Percentiles rank a stretch among this genome's conserved stretches.
Evolutionary conservation across 2,329 filamentous ascomycete species (phyloP).

Genomic region (Fusarium penzigii): DNA sequence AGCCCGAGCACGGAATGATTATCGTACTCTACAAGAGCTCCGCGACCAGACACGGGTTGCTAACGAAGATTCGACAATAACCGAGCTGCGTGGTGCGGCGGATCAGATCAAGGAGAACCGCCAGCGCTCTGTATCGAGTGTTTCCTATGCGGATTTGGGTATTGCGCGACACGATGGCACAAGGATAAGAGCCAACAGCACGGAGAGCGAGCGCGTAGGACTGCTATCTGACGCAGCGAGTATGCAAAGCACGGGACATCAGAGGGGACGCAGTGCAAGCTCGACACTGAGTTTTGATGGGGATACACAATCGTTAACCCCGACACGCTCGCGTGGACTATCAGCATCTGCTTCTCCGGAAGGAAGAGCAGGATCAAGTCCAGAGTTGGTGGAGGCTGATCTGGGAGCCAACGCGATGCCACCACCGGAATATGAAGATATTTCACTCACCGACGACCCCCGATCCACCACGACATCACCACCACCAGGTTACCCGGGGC

Average conservation of each 20-base stretch:
- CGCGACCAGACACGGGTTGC: constrained; percentile 56
- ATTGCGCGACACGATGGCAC: constrained; percentile 78
- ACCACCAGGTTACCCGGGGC: constrained; percentile 53
- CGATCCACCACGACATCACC: constrained; percentile 46
- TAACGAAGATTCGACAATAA: constrained; percentile 51
- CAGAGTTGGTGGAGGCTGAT: constrained; percentile 54
- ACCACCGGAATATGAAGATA: constrained; percentile 57
- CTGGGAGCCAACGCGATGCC: constrained; percentile 49
- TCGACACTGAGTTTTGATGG: constrained; percentile 58
- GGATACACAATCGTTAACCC: constrained; percentile 42
- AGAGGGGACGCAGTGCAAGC: constrained; percentile 41
- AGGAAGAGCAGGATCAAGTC: constrained; percentile 49
- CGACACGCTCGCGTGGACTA: constrained; percentile 41
- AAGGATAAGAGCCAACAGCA: constrained; percentile 70
- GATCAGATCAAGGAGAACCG: constrained; percentile 59
- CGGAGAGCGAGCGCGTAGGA: constrained; percentile 71
- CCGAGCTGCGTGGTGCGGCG: constrained; percentile 57
- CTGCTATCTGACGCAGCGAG: constrained; percentile 72
- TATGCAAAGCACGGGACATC: constrained; percentile 46
- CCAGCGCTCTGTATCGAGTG: constrained; percentile 69
- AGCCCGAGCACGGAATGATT: constrained; percentile 71
- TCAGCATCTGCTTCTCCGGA: constrained; percentile 49
- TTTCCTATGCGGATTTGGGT: constrained; percentile 75
- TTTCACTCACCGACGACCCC: constrained; percentile 44
- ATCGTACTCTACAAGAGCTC: constrained; percentile 66